phyloP scores from a whole-genome alignment of 805 yeast genomes.

The Kregervanrija pseudodelftensis region DNA sequence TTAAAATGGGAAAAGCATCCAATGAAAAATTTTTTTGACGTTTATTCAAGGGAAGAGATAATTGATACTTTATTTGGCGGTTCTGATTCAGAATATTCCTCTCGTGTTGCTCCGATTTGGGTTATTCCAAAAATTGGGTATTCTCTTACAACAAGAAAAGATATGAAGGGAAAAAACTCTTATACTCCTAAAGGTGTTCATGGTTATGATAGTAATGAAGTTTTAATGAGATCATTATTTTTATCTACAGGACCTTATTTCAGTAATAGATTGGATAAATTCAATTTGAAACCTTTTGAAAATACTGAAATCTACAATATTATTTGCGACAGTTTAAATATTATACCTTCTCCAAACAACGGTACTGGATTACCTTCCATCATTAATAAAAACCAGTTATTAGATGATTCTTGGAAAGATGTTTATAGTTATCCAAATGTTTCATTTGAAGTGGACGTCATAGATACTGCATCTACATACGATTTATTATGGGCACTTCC shows the following conservation, averaged over 20 bases:
- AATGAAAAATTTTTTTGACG: slow-evolving; percentile 30
- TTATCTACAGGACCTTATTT: slow-evolving; percentile 80
- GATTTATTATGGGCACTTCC: slow-evolving; percentile 31
- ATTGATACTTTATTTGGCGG: slow-evolving; percentile 53
- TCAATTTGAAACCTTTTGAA: slow-evolving; percentile 52
- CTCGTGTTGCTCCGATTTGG: slow-evolving; percentile 81
- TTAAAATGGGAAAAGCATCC: slow-evolving; percentile 25
- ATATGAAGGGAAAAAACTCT: slow-evolving; percentile 39
- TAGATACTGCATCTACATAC: slow-evolving; percentile 43
- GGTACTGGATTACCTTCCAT: slow-evolving; percentile 35
- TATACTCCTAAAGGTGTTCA: slow-evolving; percentile 73
- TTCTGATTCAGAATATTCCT: slow-evolving; percentile 32
- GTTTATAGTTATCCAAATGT: slow-evolving; percentile 41
- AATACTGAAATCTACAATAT: slow-evolving; percentile 72
- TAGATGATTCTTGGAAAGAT: slow-evolving; percentile 44
- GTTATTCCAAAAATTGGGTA: slow-evolving; percentile 79
- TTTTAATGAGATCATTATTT: slow-evolving; percentile 79
- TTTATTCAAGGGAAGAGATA: slow-evolving; percentile 50
- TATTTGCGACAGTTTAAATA: slow-evolving; percentile 53
- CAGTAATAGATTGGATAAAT: slow-evolving; percentile 21
- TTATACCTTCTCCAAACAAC: slow-evolving; percentile 52
- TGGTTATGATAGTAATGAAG: slow-evolving; percentile 74
- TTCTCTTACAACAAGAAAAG: slow-evolving; percentile 54
- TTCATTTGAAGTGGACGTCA: slow-evolving; percentile 34
- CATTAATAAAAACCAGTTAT: slow-evolving; percentile 20